Evolutionary conservation across 208 protist species (phyloP), one percentile per base, ranked within the genome.

Genomic region (Porcisia hertigi): DNA sequence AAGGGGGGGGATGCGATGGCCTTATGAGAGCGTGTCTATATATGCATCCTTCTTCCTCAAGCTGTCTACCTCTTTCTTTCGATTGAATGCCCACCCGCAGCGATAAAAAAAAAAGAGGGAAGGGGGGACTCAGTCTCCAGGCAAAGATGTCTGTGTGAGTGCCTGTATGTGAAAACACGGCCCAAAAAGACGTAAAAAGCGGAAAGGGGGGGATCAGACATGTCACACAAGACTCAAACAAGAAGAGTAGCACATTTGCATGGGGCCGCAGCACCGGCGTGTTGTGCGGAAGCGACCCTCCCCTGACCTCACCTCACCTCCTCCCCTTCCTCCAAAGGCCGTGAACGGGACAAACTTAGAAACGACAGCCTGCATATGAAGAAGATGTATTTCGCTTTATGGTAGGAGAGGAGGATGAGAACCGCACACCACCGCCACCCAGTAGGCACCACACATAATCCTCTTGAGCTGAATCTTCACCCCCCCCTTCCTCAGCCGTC

Each of bases 21-120:
- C 30, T 30, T 14, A 52, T 52, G 47, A 52, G 1, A 52, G 47
- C 8, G 47, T 14, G 11, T 52, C 47, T 52, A 52, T 12, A 52
- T 52, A 52, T 52, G 47, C 11, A 52, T 14, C 47, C 11, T 52
- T 52, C 47, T 52, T 12, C 11, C 47, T 52, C 30, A 30, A 30
- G 30, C 30, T 30, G 0, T 30, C 30, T 30, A 30, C 30, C 30
- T 30, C 0, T 30, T 30, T 30, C 30, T 30, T 30, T 30, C 30
- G 11, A 14, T 52, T 12, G 47, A 52, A 14, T 52, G 47, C 47
- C 8, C 1, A 52, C 47, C 47, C 47, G 47, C 47, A 7, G 63
- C 36, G 34, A 45, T 41, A 23, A 52, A n/a, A 69, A n/a, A 36
- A 77, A 12, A 77, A 63, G 58, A 39, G 41, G n/a, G 12, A 45